A percentile compares a stretch with the other conserved stretches of the same genome.
phyloP scores from a whole-genome alignment of 805 yeast species.

The Huiozyma sinensis region DNA sequence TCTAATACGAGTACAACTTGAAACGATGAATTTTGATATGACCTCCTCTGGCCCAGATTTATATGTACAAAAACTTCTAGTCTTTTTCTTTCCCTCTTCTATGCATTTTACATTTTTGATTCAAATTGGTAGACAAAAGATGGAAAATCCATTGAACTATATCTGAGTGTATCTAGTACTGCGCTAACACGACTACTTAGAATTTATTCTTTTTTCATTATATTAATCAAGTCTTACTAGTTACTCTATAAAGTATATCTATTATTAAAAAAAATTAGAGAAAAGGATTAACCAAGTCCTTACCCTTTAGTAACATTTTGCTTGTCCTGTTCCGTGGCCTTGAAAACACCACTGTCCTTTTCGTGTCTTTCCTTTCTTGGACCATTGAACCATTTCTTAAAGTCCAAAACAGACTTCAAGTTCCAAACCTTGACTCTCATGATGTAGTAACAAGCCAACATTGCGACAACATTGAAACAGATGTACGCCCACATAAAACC shows the following conservation, averaged over 20 bases:
- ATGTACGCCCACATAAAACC: constrained; percentile 44
- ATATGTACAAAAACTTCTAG: no score
- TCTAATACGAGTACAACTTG: no score
- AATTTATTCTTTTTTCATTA: no score
- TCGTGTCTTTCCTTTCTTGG: constrained; percentile 39
- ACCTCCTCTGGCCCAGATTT: no score
- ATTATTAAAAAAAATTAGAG: not conserved
- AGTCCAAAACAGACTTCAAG: constrained; percentile 25
- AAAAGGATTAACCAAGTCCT: not conserved
- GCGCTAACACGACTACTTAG: no score
- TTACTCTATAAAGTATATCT: not conserved
- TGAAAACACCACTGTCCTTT: constrained; percentile 35
- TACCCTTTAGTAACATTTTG: constrained; percentile 19
- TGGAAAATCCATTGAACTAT: no score
- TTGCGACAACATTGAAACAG: constrained; percentile 31
- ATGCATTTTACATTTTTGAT: no score
- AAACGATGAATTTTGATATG: no score
- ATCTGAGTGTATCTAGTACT: no score
- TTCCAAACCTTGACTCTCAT: constrained; percentile 33
- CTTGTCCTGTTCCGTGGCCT: constrained; percentile 32
- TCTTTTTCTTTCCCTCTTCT: no score
- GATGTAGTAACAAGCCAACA: constrained; percentile 29
- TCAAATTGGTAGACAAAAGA: no score
- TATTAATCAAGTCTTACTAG: no score
- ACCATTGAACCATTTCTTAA: constrained; percentile 33